phyloP scores from a whole-genome alignment of 1,284 basidiomycete genomes.

The Singerocomus inundabilis region DNA sequence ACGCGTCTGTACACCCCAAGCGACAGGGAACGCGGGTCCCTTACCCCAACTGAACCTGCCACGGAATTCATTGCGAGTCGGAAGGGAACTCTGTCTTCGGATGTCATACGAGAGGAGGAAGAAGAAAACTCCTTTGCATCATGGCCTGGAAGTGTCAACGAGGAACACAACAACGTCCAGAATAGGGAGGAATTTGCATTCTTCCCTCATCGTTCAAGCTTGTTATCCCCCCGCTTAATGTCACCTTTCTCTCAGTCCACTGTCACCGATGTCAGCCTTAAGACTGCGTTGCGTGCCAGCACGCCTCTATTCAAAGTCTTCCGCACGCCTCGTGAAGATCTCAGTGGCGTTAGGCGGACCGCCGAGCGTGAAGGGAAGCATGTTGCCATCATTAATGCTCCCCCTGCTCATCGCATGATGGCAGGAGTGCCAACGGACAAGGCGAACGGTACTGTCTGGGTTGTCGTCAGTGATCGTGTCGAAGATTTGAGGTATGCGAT shows the following conservation, averaged over 20 bases:
- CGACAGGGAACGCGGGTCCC: constrained; percentile 25
- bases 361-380: constrained; percentile 34
- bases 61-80: constrained; percentile 20
- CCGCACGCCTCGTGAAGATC: constrained; percentile 31
- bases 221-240: constrained; percentile 25
- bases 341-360: constrained; percentile 22
- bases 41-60: constrained; percentile 33
- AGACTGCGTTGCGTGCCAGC: constrained; percentile 30
- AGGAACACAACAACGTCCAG: constrained; percentile 10
- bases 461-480: constrained; percentile 33
- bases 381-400: constrained; percentile 29
- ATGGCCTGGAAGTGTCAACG: constrained; percentile 7
- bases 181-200: constrained; percentile 15
- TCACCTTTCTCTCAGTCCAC: constrained; percentile 30
- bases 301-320: constrained; percentile 37
- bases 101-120: constrained; percentile 14
- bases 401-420: constrained; percentile 24
- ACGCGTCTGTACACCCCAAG: constrained; percentile 24
- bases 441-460: constrained; percentile 29
- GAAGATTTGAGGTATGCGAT: constrained; percentile 35
- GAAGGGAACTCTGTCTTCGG: not conserved
- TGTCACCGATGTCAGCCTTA: constrained; percentile 23
- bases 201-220: constrained; percentile 17
- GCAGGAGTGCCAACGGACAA: constrained; percentile 19
- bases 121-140: not conserved